These are phyloP conservation scores for Kluyveromyces lactis DNA, from an alignment of 805 yeast species.

Conservation along the genomic window DNA sequence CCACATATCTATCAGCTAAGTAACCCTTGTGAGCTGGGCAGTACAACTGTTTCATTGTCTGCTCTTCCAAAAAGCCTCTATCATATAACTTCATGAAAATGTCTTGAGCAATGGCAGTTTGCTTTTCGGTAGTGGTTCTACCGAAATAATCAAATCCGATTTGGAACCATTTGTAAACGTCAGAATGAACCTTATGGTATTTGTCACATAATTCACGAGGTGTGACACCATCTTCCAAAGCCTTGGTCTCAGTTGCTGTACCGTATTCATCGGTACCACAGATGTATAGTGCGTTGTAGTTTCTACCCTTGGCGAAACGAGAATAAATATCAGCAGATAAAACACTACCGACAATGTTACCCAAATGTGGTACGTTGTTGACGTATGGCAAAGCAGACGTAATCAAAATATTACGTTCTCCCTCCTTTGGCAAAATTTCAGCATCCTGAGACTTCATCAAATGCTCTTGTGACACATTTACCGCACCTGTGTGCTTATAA, in stretches of 20 bases:
- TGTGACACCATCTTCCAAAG: constrained; percentile 83
- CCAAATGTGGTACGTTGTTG: constrained; percentile 96
- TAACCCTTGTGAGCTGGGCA: constrained; percentile 87
- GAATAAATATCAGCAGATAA: constrained; percentile 90
- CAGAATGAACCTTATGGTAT: constrained; percentile 76
- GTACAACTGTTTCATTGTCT: constrained; percentile 79
- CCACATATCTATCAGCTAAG: constrained; percentile 94
- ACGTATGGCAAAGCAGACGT: constrained; percentile 98
- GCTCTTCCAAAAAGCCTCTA: constrained; percentile 80
- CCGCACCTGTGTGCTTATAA: constrained; percentile 36
- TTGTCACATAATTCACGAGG: constrained; percentile 89
- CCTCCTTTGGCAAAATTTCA: constrained; percentile 56
- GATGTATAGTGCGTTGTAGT: constrained; percentile 74
- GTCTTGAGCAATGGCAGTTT: constrained; percentile 93
- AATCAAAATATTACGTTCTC: constrained; percentile 73
- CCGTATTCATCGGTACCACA: constrained; percentile 99
- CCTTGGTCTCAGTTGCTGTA: constrained; percentile 98
- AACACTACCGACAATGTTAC: constrained; percentile 93
- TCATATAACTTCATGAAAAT: constrained; percentile 69
- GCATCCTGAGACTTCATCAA: constrained; percentile 19
- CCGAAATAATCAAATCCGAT: constrained; percentile 94
- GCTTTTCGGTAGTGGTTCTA: constrained; percentile 85
- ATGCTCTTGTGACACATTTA: constrained; percentile 21
- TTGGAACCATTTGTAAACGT: constrained; percentile 94
- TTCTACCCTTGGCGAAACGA: constrained; percentile 82